phyloP scores from a whole-genome alignment of 1,139 yeast genomes.

The Komagataea norvegica region DNA sequence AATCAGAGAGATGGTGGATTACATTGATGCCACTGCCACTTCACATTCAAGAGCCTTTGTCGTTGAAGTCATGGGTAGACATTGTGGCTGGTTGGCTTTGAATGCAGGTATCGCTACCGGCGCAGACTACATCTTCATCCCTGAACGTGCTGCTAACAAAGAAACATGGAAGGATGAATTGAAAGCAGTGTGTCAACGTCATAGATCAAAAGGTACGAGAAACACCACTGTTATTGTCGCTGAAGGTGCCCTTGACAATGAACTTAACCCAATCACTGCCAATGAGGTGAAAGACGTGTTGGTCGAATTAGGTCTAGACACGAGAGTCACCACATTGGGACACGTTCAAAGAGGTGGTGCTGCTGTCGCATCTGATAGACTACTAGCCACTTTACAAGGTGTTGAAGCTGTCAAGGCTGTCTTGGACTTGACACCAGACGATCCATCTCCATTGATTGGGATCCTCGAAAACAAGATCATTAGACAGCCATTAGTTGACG shows the following conservation, averaged over 20 bases:
- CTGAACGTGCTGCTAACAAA: constrained; percentile 66
- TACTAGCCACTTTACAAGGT: constrained; percentile 75
- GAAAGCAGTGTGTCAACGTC: constrained; percentile 60
- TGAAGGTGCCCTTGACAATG: constrained; percentile 73
- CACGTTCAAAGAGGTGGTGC: constrained; percentile 87
- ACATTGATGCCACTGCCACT: constrained; percentile 79
- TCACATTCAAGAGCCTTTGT: constrained; percentile 82
- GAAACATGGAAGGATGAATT: constrained; percentile 63
- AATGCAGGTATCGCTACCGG: constrained; percentile 82
- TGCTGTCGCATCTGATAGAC: constrained; percentile 75
- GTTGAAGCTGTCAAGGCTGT: constrained; percentile 81
- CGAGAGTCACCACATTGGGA: constrained; percentile 74
- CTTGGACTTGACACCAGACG: constrained; percentile 60
- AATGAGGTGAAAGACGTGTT: constrained; percentile 65
- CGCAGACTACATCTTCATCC: constrained; percentile 76
- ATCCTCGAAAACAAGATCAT: constrained; percentile 67
- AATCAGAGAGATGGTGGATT: constrained; percentile 73
- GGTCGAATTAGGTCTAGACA: constrained; percentile 69
- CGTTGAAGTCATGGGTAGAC: constrained; percentile 87
- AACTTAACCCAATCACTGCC: constrained; percentile 60
- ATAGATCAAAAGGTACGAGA: constrained; percentile 67
- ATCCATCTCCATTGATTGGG: constrained; percentile 76
- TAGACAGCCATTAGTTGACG: constrained; percentile 65
- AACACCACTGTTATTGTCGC: constrained; percentile 79
- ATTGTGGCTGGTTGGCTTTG: constrained; percentile 82